phyloP scores from a whole-genome alignment of 352 stramenopile species.

The Phytophthora meadii region DNA sequence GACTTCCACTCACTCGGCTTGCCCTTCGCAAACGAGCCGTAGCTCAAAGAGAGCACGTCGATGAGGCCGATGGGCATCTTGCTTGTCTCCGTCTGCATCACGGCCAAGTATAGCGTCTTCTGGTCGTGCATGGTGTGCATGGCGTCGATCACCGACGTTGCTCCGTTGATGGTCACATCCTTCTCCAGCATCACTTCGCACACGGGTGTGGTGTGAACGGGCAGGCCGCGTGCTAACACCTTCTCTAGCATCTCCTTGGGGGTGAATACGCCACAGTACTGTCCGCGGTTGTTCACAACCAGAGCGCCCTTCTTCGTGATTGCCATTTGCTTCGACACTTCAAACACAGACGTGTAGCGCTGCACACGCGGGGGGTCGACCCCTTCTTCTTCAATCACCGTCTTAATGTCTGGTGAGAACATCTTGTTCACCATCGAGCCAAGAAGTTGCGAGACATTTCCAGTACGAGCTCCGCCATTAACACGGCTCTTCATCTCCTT shows the following conservation, averaged over 20 bases:
- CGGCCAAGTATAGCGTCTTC: constrained; percentile 86
- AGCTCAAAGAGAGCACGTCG: constrained; percentile 89
- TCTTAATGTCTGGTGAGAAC: constrained; percentile 89
- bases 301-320: constrained; percentile 95
- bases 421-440: constrained; percentile 90
- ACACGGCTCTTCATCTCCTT: constrained; percentile 73
- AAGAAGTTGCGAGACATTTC: constrained; percentile 70
- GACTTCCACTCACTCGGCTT: constrained; percentile 87
- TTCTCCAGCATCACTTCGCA: constrained; percentile 92
- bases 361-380: constrained; percentile 81
- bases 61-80: constrained; percentile 81
- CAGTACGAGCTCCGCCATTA: constrained; percentile 34
- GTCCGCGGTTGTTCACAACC: constrained; percentile 92
- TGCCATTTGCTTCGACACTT: constrained; percentile 95
- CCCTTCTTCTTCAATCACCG: constrained; percentile 82
- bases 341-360: constrained; percentile 91
- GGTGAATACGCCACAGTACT: constrained; percentile 97
- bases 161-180: constrained; percentile 70
- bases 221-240: constrained; percentile 93
- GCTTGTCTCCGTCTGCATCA: constrained; percentile 76
- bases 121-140: constrained; percentile 92
- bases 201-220: constrained; percentile 93
- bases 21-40: constrained; percentile 90
- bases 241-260: constrained; percentile 98
- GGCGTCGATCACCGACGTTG: constrained; percentile 81